A percentile compares a stretch with the other conserved stretches of the same genome.
These are phyloP conservation scores for Phaeosphaeria sp. DNA, from an alignment of 2,329 filamentous ascomycete genomes.

Conservation along the genomic window DNA sequence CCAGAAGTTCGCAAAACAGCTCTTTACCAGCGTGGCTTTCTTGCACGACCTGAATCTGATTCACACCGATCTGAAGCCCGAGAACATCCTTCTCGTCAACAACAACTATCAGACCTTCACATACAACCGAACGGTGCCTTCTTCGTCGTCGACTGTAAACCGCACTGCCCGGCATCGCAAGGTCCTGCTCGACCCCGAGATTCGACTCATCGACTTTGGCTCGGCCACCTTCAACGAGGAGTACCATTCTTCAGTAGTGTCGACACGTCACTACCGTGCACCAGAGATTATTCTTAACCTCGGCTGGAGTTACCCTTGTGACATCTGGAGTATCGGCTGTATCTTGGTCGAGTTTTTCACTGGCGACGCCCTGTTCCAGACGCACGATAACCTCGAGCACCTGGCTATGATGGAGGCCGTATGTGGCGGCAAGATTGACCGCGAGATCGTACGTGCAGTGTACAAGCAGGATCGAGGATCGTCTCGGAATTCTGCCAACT, in stretches of 20 bases:
- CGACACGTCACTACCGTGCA: conserved; percentile 70
- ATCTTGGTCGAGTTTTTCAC: conserved; percentile 74
- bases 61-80: conserved; percentile 79
- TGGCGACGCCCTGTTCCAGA: conserved; percentile 71
- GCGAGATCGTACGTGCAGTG: conserved; percentile 61
- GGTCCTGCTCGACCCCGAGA: conserved; percentile 69
- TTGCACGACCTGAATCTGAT: conserved; percentile 97
- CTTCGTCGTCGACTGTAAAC: conserved; percentile 64
- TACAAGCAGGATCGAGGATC: conserved; percentile 55
- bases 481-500: conserved; percentile 60
- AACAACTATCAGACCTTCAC: conserved; percentile 72
- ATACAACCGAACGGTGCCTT: conserved; percentile 71
- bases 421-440: conserved; percentile 63
- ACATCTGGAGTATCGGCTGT: conserved; percentile 74
- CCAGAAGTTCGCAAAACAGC: conserved; percentile 91
- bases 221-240: conserved; percentile 73
- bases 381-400: conserved; percentile 72
- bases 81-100: conserved; percentile 71
- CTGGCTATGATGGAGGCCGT: conserved; percentile 74
- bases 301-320: conserved; percentile 72
- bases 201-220: conserved; percentile 71
- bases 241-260: conserved; percentile 72
- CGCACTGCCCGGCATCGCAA: conserved; percentile 67
- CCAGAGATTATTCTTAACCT: conserved; percentile 72
- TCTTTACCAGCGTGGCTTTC: conserved; percentile 98